Conservation (phyloP, 768 basidiomycete species). For the Holtermannia corniformis region DNA sequence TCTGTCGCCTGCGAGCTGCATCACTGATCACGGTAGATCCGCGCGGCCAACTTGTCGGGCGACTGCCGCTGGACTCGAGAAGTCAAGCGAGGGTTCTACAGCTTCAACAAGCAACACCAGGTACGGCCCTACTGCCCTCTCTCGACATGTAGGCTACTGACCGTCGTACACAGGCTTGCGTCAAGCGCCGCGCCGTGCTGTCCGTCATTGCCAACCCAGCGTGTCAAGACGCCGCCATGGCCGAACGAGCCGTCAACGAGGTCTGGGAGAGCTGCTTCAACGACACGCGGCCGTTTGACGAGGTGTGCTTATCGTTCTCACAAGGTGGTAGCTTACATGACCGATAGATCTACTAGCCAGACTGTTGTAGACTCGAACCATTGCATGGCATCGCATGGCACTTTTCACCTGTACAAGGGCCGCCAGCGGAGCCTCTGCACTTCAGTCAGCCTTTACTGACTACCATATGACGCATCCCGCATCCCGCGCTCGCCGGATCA, state of each 20-base stretch:
- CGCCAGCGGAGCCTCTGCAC: not conserved
- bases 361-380: not conserved
- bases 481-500: no score
- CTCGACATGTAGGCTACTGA: constrained; percentile 3
- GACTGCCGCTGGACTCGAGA: constrained; percentile 85
- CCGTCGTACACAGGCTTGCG: constrained; percentile 58
- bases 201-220: constrained; percentile 73
- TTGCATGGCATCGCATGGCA: not conserved
- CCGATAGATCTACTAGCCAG: constrained; percentile 13
- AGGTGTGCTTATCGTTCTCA: no score
- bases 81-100: constrained; percentile 60
- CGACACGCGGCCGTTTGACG: constrained; percentile 94
- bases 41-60: constrained; percentile 85
- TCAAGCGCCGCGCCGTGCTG: constrained; percentile 71
- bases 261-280: constrained; percentile 95
- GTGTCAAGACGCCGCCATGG: constrained; percentile 64
- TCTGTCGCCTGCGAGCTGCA: not conserved
- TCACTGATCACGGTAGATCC: constrained; percentile 54
- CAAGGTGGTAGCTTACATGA: no score
- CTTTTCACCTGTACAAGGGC: not conserved
- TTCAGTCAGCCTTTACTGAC: no score
- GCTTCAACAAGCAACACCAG: constrained; percentile 91
- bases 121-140: constrained; percentile 45
- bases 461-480: no score
- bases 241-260: constrained; percentile 85